These are phyloP conservation scores for Thermomucor indicae-seudaticae DNA, from an alignment of 371 early-diverging fungal genomes.

Conservation along the genomic window DNA sequence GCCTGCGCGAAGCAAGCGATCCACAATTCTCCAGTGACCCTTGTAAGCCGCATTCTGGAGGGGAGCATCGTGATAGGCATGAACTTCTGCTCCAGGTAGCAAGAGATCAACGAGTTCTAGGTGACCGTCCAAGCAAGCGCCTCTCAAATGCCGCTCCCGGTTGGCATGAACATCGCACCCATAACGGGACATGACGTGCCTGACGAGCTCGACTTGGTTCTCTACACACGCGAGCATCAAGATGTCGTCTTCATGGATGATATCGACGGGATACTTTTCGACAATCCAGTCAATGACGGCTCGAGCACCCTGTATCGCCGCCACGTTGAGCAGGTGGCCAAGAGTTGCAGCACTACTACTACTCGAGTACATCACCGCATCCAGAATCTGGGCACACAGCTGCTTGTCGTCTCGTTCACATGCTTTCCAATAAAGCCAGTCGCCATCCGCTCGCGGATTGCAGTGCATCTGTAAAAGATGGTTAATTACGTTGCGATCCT, in stretches of 20 bases:
- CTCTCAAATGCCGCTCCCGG: slow-evolving; percentile 22
- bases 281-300: slow-evolving; percentile 24
- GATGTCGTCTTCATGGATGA: slow-evolving; percentile 12
- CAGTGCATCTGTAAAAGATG: slow-evolving; percentile 16
- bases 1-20: slow-evolving; percentile 20
- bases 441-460: slow-evolving; percentile 25
- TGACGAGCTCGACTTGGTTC: slow-evolving; percentile 23
- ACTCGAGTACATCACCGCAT: slow-evolving; percentile 8
- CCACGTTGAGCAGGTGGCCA: slow-evolving; percentile 17
- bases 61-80: slow-evolving; percentile 31
- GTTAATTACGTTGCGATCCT: slow-evolving; percentile 13
- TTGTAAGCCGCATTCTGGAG: slow-evolving; percentile 31
- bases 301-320: slow-evolving; percentile 24
- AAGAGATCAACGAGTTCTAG: slow-evolving; percentile 53
- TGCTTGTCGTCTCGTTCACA: slow-evolving; percentile 13
- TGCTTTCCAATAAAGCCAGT: slow-evolving; percentile 22
- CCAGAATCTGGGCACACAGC: slow-evolving; percentile 15
- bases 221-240: slow-evolving; percentile 25
- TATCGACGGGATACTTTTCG: slow-evolving; percentile 13
- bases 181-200: slow-evolving; percentile 16
- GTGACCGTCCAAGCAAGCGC: slow-evolving; percentile 56
- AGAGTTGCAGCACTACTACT: slow-evolving; percentile 5
- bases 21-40: slow-evolving; percentile 15
- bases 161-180: slow-evolving; percentile 18
- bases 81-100: slow-evolving; percentile 49